phyloP scores from a whole-genome alignment of 352 stramenopile species.

The Globisporangium apiculatum region DNA sequence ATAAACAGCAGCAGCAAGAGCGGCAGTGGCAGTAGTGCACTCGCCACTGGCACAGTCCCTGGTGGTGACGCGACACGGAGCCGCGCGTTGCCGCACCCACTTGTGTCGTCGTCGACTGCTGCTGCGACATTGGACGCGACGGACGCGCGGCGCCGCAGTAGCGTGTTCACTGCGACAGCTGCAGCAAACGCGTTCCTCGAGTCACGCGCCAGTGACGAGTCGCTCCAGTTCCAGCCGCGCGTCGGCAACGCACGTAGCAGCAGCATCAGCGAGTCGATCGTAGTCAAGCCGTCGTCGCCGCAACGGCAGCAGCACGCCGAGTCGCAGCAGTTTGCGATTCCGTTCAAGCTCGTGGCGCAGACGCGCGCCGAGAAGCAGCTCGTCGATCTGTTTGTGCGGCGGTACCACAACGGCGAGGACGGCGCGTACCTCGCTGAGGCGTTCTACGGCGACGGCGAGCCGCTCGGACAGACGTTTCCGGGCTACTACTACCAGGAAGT shows the following conservation, averaged over 20 bases:
- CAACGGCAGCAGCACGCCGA: slow-evolving; percentile 12
- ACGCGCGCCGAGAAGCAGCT: slow-evolving; percentile 73
- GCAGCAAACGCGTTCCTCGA: slow-evolving; percentile 51
- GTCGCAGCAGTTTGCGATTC: slow-evolving; percentile 39
- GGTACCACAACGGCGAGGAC: slow-evolving; percentile 69
- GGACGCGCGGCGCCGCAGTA: slow-evolving; percentile 27
- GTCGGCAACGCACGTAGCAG: slow-evolving; percentile 22
- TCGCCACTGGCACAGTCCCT: not conserved
- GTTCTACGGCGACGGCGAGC: slow-evolving; percentile 72
- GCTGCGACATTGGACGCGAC: slow-evolving; percentile 3
- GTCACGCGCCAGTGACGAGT: slow-evolving; percentile 22
- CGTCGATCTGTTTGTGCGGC: slow-evolving; percentile 70
- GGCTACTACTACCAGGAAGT: slow-evolving; percentile 83
- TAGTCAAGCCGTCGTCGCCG: slow-evolving; percentile 5
- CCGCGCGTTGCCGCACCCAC: not conserved
- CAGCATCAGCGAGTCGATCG: slow-evolving; percentile 16
- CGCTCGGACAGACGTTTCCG: slow-evolving; percentile 63
- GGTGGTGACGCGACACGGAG: too few species aligned
- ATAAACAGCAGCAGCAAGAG: slow-evolving; percentile 8
- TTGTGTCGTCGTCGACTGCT: slow-evolving; percentile 4
- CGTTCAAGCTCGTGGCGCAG: slow-evolving; percentile 78
- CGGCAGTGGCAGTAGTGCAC: not conserved
- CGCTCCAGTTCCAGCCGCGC: slow-evolving; percentile 7
- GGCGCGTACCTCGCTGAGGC: slow-evolving; percentile 67
- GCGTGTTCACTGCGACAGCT: slow-evolving; percentile 38